A percentile compares a stretch with the other conserved stretches of the same genome.
Evolutionary conservation across 2,329 filamentous ascomycete genomes (phyloP).

Genomic region (Fusarium siculi): DNA sequence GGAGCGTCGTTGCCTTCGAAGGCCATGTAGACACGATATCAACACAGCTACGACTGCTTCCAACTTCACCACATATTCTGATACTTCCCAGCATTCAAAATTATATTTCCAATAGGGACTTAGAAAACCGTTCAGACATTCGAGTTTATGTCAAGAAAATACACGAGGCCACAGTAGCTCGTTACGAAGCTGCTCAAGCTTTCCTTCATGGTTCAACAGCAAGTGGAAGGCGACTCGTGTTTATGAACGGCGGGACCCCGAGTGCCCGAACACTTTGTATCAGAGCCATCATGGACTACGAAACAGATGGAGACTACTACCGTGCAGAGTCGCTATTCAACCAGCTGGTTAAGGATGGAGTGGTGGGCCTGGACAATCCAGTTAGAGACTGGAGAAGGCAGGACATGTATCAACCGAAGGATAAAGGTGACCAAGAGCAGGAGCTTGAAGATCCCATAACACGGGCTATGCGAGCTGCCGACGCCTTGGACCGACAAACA

Average conservation of each 20-base stretch:
- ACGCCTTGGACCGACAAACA: constrained; percentile 66
- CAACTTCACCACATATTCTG: constrained; percentile 67
- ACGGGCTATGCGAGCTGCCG: constrained; percentile 68
- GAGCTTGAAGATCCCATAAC: constrained; percentile 60
- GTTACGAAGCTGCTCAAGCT: constrained; percentile 59
- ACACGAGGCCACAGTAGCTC: constrained; percentile 60
- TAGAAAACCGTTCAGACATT: constrained; percentile 46
- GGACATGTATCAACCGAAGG: constrained; percentile 33
- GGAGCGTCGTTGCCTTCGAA: constrained; percentile 70
- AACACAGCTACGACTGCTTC: constrained; percentile 69
- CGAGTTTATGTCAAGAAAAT: constrained; percentile 58
- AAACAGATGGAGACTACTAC: constrained; percentile 60
- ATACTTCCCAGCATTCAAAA: constrained; percentile 64
- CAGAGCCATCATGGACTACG: constrained; percentile 61
- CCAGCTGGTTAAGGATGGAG: constrained; percentile 61
- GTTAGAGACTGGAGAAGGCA: constrained; percentile 35
- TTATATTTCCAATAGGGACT: constrained; percentile 53
- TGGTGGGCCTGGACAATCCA: constrained; percentile 51
- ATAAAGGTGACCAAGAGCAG: constrained; percentile 27
- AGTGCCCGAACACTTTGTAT: constrained; percentile 66
- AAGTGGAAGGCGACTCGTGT: constrained; percentile 65
- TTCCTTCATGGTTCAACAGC: constrained; percentile 62
- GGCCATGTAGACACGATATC: constrained; percentile 65
- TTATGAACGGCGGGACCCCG: constrained; percentile 68
- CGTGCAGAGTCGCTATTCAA: constrained; percentile 64